Conservation (phyloP, 2,329 filamentous ascomycete species). For the Pyrenophora tritici-repentis region DNA sequence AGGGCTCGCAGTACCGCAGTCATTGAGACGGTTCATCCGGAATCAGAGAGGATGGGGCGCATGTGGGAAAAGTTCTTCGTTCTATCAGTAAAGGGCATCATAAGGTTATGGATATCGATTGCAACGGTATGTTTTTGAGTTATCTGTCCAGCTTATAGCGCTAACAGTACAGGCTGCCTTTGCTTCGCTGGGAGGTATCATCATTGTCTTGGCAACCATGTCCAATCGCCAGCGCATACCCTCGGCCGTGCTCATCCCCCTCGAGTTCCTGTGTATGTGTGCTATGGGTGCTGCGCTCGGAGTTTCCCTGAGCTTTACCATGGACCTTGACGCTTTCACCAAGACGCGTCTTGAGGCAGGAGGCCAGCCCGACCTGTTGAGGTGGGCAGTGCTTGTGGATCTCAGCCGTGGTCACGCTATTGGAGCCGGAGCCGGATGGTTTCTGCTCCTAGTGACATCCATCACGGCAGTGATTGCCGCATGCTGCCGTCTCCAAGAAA, state of each 20-base stretch:
- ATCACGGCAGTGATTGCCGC: conserved; percentile 22
- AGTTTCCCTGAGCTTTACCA: conserved; percentile 25
- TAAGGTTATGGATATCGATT: conserved; percentile 34
- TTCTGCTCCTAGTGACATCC: conserved; percentile 23
- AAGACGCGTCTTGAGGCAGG: conserved; percentile 17
- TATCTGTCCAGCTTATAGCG: background rate
- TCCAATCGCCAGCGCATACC: conserved; percentile 26
- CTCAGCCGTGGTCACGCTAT: conserved; percentile 29
- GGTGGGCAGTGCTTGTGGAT: conserved; percentile 27
- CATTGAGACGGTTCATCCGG: conserved; percentile 15
- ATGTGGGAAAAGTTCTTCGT: conserved; percentile 30
- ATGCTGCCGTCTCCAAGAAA: conserved; percentile 18
- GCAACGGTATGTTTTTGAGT: conserved; percentile 24
- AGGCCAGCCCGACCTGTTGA: conserved; percentile 21
- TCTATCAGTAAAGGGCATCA: conserved; percentile 14
- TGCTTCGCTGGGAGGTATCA: conserved; percentile 20
- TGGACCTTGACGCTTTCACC: conserved; percentile 19
- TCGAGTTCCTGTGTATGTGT: conserved; percentile 32
- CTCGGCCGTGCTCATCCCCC: conserved; percentile 21
- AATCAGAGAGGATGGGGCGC: conserved; percentile 12
- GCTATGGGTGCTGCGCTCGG: conserved; percentile 30
- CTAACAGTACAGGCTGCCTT: conserved; percentile 29
- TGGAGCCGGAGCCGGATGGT: conserved; percentile 21
- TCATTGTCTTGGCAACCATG: conserved; percentile 24
- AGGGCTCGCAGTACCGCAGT: conserved; percentile 24